A percentile compares a stretch with the other conserved stretches of the same genome.
These are phyloP conservation scores for Osmanthus fragrans DNA, from an alignment of 257 asterid species.

Conservation along the genomic window DNA sequence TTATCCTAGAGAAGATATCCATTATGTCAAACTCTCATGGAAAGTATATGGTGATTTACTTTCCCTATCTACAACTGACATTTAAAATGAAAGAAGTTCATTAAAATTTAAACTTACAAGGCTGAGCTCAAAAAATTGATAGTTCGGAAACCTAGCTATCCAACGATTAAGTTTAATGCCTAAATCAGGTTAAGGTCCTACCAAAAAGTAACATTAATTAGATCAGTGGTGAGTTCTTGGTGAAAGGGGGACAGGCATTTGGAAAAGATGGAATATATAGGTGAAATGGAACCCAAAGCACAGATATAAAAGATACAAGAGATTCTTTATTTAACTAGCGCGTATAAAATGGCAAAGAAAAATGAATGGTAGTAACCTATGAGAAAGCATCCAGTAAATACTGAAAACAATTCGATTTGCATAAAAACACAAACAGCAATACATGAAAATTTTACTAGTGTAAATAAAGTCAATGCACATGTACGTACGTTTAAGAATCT, in stretches of 20 bases:
- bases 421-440: constrained; percentile 11
- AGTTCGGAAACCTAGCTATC: constrained; percentile 5
- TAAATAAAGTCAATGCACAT: constrained; percentile 19
- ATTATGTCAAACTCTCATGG: not conserved
- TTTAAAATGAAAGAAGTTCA: not conserved
- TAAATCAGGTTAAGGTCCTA: not conserved
- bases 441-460: constrained; percentile 12
- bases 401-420: constrained; percentile 2
- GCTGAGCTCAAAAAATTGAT: not conserved
- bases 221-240: constrained; percentile 9
- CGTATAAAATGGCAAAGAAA: constrained; percentile 10
- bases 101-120: not conserved
- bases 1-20: constrained; percentile 8
- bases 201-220: constrained; percentile 9
- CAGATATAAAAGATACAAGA: constrained; percentile 4
- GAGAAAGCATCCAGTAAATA: constrained; percentile 23
- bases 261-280: constrained; percentile 11
- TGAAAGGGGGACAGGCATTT: constrained; percentile 6
- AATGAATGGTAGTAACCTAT: constrained; percentile 6
- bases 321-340: constrained; percentile 11
- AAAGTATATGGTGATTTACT: not conserved
- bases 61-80: not conserved
- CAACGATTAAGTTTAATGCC: constrained; percentile 8
- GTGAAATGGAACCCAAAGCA: constrained; percentile 1
- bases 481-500: constrained; percentile 76